Conservation (phyloP, 208 protist genomes). For the Trypanosoma avium region DNA sequence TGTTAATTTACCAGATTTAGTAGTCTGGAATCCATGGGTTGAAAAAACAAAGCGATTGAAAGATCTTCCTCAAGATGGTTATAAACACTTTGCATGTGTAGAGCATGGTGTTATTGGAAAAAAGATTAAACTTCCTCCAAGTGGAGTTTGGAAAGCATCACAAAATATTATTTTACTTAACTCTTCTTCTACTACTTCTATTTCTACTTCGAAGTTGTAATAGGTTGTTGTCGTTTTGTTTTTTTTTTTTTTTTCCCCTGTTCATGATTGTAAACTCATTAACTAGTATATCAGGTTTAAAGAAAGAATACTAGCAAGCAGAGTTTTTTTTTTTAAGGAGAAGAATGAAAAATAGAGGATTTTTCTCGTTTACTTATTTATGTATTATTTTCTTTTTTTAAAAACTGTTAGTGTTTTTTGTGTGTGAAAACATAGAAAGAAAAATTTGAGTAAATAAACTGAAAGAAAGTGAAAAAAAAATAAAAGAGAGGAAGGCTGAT, state of each 20-base stretch:
- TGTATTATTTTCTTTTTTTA: too few species aligned
- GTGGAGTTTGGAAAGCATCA: constrained; percentile 12
- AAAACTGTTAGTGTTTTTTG: too few species aligned
- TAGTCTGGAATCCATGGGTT: constrained; percentile 87
- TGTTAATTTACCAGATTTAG: constrained; percentile 66
- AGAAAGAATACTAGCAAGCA: too few species aligned
- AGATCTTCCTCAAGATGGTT: constrained; percentile 80
- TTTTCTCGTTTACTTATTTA: constrained; percentile 2
- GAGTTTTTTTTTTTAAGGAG: too few species aligned
- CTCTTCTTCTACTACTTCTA: too few species aligned
- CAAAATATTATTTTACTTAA: constrained; percentile 13
- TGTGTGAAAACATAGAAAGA: too few species aligned
- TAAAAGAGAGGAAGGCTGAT: too few species aligned
- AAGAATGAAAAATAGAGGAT: neutral
- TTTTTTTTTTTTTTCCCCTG: too few species aligned
- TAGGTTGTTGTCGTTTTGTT: constrained; percentile 1
- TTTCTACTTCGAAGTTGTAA: constrained; percentile 19
- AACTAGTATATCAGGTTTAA: too few species aligned
- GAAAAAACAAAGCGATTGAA: constrained; percentile 65
- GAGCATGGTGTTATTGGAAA: constrained; percentile 79
- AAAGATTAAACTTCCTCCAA: constrained; percentile 21
- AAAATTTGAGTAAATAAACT: too few species aligned
- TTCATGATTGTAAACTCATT: too few species aligned
- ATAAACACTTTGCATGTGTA: constrained; percentile 82
- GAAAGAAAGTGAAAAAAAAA: too few species aligned